These are phyloP conservation scores for Pneumocystis canis DNA, from an alignment of 1,139 yeast genomes.

Conservation along the genomic window DNA sequence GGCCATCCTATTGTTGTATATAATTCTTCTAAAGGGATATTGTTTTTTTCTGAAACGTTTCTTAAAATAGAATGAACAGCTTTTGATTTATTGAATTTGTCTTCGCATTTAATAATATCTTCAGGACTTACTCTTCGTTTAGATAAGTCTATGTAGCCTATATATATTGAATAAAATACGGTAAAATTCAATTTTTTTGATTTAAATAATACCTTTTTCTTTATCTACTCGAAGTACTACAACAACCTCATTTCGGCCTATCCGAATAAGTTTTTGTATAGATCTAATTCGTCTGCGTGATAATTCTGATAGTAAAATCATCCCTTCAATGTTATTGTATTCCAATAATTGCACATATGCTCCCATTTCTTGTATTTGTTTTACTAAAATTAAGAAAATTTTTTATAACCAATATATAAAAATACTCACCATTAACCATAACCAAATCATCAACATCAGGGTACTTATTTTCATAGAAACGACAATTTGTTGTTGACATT, in stretches of 20 bases:
- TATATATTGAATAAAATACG: not conserved
- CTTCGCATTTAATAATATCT: conserved; percentile 95
- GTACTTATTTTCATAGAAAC: conserved; percentile 94
- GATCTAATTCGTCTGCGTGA: conserved; percentile 98
- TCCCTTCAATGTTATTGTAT: conserved; percentile 96
- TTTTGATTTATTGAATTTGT: conserved; percentile 89
- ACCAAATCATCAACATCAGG: conserved; percentile 99
- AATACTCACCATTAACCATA: conserved; percentile 60
- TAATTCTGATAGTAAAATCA: conserved; percentile 89
- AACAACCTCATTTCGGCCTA: conserved; percentile 96
- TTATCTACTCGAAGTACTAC: conserved; percentile 98
- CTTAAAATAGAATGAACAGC: conserved; percentile 94
- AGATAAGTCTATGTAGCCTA: conserved; percentile 75
- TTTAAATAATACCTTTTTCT: conserved; percentile 52
- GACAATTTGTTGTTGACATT: conserved; percentile 35
- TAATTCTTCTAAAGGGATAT: conserved; percentile 67
- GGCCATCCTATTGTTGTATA: conserved; percentile 96
- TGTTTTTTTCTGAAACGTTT: conserved; percentile 95
- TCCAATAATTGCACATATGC: conserved; percentile 68
- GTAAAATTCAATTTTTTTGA: not conserved
- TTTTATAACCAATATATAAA: not conserved
- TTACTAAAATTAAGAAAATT: conserved; percentile 5
- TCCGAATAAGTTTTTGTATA: conserved; percentile 91
- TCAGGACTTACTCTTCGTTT: conserved; percentile 97
- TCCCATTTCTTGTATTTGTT: conserved; percentile 23